phyloP scores from a whole-genome alignment of 108 stramenopile genomes.

The Schizochytrium sp. region DNA sequence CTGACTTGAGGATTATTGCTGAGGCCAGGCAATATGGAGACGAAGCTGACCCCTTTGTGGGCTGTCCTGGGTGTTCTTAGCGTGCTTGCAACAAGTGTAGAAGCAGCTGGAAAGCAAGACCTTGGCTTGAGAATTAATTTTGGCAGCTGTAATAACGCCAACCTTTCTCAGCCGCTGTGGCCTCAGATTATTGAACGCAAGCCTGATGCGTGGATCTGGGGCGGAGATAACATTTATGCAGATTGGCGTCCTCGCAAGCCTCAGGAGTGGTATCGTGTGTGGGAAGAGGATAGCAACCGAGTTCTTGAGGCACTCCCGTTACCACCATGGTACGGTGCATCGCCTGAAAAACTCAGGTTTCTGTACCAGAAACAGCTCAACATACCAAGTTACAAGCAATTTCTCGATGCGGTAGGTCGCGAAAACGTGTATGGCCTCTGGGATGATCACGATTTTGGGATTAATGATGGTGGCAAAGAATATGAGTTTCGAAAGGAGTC shows the following conservation, averaged over 20 bases:
- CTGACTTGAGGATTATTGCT: too few relatives aligned
- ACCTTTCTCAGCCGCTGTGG: slow-evolving; percentile 83
- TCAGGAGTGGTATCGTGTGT: too few relatives aligned
- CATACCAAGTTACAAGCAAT: slow-evolving; percentile 73
- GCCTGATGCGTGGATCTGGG: slow-evolving; percentile 85
- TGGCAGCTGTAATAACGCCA: slow-evolving; percentile 83
- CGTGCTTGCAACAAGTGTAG: not conserved
- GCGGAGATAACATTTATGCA: slow-evolving; percentile 86
- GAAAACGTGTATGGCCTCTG: slow-evolving; percentile 80
- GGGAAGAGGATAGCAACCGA: not conserved
- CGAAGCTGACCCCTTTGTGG: too few relatives aligned
- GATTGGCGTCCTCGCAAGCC: slow-evolving; percentile 66
- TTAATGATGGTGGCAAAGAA: slow-evolving; percentile 82
- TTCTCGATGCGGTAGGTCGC: slow-evolving; percentile 70
- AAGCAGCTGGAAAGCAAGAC: not conserved
- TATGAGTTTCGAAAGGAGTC: slow-evolving; percentile 73
- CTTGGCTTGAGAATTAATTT: slow-evolving; percentile 61
- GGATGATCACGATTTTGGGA: slow-evolving; percentile 88
- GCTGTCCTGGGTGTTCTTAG: too few relatives aligned
- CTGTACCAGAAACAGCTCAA: slow-evolving; percentile 76
- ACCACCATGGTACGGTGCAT: slow-evolving; percentile 66
- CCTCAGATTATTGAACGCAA: slow-evolving; percentile 75
- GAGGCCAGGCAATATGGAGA: too few relatives aligned
- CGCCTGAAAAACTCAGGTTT: slow-evolving; percentile 72
- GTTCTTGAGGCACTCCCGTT: not conserved